phyloP scores from a whole-genome alignment of 2,329 filamentous ascomycete species.

The Setomelanomma holmii region DNA sequence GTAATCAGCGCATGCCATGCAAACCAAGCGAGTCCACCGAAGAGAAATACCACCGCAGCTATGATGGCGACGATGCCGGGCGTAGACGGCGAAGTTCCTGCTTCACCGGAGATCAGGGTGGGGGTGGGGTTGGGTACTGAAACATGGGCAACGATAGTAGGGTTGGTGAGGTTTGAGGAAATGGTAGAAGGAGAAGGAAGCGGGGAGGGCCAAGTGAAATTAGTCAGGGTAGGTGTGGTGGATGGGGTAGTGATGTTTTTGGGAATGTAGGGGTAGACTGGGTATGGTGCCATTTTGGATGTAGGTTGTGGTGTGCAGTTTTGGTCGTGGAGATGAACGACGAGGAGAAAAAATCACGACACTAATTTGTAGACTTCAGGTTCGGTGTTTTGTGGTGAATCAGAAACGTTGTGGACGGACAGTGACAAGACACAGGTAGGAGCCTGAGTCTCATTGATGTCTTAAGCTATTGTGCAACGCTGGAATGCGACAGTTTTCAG shows the following conservation, averaged over 20 bases:
- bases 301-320: not conserved
- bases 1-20: not conserved
- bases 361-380: no score
- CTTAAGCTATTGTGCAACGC: no score
- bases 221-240: not conserved
- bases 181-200: not conserved
- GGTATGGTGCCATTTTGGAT: no score
- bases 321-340: not conserved
- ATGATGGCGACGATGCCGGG: not conserved
- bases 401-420: no score
- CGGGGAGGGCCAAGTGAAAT: not conserved
- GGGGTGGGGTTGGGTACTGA: not conserved
- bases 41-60: not conserved
- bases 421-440: no score
- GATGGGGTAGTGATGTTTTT: not conserved
- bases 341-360: not conserved
- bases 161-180: not conserved
- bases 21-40: slow-evolving; percentile 4
- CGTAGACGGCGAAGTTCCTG: not conserved
- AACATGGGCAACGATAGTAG: not conserved
- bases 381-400: no score
- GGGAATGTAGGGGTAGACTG: no score
- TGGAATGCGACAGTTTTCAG: no score
- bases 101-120: not conserved
- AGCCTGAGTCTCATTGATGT: no score